Base-by-base conservation (phyloP, 1,139 yeast genomes). In the Lodderomyces metapsilosis region DNA sequence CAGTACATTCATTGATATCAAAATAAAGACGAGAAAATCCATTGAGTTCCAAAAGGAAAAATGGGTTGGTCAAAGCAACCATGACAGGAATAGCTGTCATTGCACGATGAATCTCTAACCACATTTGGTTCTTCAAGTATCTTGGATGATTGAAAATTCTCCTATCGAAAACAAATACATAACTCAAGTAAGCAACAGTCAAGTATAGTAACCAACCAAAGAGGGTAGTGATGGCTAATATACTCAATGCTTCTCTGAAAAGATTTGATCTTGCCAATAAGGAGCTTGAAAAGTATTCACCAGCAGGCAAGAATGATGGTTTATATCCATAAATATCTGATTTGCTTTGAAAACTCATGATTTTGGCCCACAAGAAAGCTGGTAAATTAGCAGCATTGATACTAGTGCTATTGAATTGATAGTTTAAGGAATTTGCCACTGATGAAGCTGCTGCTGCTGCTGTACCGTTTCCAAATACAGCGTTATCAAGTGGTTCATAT, bases 121-220 rank as follows among this genome's bases (percentile, higher is more conserved):
- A 65, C 76, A 92, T 81, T 68, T 92, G 98, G 66, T 92, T 91
- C 63, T 92, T 92, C 66, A 92, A 77, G 65, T 88, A 92, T 61
- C 96, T 80, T 45, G 98, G 98, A 61, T 92, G 98, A 66, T 92
- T 87, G 74, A 92, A 88, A 45, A 89, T 87, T 45, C 82, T 82
- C 57, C 82, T 84, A 66, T 92, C 98, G 61, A 88, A 92, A 23
- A 92, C 82, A 53, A 83, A 80, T 37, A 73, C 52, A 61, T 87
- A 92, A 11, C 95, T 83, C 25, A 86, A 55, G 12, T 81, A 70
- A 8, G 98, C 98, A 40, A 82, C 85, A n/a, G 65, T 50, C 41
- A 89, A 71, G 65, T 92, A 92, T 40, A 91, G 68, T 12, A 82
- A 40, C 85, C 92, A 82, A 33, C 98, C 98, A 58, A 91, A 91